phyloP scores from a whole-genome alignment of 371 early-diverging fungal genomes.

The Chytridium lagenaria region DNA sequence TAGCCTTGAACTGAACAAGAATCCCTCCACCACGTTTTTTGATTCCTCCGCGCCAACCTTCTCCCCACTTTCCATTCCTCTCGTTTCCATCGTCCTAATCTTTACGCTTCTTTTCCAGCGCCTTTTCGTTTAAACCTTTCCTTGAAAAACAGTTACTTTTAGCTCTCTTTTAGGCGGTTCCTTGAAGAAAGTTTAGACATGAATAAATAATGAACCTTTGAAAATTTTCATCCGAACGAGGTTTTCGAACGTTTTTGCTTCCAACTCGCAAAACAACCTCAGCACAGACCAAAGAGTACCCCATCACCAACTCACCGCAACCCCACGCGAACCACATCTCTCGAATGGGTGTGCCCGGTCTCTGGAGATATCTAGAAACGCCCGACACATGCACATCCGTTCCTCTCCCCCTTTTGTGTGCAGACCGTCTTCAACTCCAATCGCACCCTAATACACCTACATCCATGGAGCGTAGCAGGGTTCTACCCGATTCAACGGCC shows the following conservation, averaged over 20 bases:
- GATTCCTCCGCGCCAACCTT: not conserved
- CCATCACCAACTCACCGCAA: not conserved
- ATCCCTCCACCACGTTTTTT: not conserved
- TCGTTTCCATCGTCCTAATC: not conserved
- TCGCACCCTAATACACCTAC: not conserved
- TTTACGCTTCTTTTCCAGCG: not conserved
- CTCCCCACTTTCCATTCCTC: not conserved
- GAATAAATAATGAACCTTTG: too few species aligned
- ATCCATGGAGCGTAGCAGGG: not conserved
- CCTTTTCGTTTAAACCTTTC: too few species aligned
- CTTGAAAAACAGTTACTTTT: not conserved
- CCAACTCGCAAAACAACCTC: not conserved
- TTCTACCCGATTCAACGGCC: too few species aligned
- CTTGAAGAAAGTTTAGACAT: too few species aligned
- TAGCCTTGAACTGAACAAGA: not conserved
- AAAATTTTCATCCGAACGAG: too few species aligned
- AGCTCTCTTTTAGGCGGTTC: too few species aligned
- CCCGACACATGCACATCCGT: not conserved
- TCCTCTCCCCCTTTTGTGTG: not conserved
- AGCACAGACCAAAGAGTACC: too few species aligned
- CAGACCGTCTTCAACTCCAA: too few species aligned
- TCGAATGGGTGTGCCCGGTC: constrained; percentile 13
- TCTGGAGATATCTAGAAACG: not conserved
- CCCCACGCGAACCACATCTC: not conserved
- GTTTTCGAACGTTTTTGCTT: too few species aligned